These are phyloP conservation scores for Phytomonas sp. DNA, from an alignment of 208 protist genomes.

Conservation along the genomic window DNA sequence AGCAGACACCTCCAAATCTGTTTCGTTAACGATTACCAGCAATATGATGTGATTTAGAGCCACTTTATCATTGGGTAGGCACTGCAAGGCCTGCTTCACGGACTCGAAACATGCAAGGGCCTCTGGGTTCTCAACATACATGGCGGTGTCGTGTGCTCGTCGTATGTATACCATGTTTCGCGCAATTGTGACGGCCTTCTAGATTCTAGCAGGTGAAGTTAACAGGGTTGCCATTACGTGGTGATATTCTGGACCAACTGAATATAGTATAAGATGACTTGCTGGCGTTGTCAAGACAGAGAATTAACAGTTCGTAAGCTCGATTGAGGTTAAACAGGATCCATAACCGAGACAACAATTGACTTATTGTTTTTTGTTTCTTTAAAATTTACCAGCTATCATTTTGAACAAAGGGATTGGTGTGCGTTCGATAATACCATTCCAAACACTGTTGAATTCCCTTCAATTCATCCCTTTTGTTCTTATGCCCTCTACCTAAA, in stretches of 20 bases:
- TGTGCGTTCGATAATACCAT: too few relatives aligned
- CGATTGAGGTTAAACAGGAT: constrained; percentile 37
- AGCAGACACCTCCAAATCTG: constrained; percentile 89
- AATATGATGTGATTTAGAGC: constrained; percentile 76
- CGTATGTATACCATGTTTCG: constrained; percentile 94
- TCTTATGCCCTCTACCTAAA: not conserved
- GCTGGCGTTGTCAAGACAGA: constrained; percentile 95
- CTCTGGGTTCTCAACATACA: constrained; percentile 91
- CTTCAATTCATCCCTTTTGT: not conserved
- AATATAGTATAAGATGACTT: constrained; percentile 98
- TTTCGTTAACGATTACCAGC: constrained; percentile 95
- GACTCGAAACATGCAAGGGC: constrained; percentile 67
- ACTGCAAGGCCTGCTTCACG: constrained; percentile 77
- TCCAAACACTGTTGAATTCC: not conserved
- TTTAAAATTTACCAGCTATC: not conserved
- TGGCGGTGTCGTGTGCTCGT: constrained; percentile 92
- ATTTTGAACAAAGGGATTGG: too few relatives aligned
- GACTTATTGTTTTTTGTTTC: constrained; percentile 33
- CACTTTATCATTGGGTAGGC: constrained; percentile 76
- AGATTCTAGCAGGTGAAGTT: constrained; percentile 97
- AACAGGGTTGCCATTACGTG: constrained; percentile 52
- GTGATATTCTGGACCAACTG: constrained; percentile 95
- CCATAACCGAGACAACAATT: constrained; percentile 59
- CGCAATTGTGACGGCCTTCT: constrained; percentile 86
- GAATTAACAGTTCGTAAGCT: constrained; percentile 88